Percentiles rank a stretch among this genome's conserved stretches.
phyloP scores from a whole-genome alignment of 495 filamentous ascomycete genomes.

The Parachaetomium inaequale region DNA sequence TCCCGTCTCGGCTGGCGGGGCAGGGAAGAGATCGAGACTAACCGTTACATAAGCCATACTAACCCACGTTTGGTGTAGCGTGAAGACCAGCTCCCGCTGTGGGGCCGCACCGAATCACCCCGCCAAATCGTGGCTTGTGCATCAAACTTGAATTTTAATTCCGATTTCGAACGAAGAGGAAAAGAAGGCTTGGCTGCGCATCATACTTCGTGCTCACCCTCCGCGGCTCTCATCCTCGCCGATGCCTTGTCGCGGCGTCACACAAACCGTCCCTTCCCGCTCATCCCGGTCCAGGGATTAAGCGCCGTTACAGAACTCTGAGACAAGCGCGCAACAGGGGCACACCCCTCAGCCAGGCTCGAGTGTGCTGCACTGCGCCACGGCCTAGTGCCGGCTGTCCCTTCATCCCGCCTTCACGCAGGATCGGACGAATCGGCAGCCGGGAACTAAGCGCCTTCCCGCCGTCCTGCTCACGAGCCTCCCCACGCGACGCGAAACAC shows the following conservation, averaged over 20 bases:
- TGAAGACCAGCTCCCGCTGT: no score
- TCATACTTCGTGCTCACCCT: no score
- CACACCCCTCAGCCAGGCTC: not conserved
- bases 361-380: not conserved
- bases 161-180: no score
- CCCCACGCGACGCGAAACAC: not conserved
- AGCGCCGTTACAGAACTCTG: not conserved
- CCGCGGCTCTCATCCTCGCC: no score
- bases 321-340: conserved; percentile 13
- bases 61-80: no score
- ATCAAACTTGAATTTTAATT: no score
- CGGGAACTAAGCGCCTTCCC: conserved; percentile 19
- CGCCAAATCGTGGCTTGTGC: no score
- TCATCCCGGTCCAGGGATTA: not conserved
- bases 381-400: not conserved
- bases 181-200: no score
- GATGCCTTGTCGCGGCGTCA: conserved; percentile 3
- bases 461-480: not conserved
- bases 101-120: no score
- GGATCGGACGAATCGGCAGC: conserved; percentile 24
- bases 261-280: not conserved
- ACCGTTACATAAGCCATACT: no score
- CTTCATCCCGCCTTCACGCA: not conserved
- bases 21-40: no score
- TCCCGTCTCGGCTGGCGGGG: no score